Evolutionary conservation across 2,329 filamentous ascomycete species (phyloP).

Genomic region (Cytospora mali): DNA sequence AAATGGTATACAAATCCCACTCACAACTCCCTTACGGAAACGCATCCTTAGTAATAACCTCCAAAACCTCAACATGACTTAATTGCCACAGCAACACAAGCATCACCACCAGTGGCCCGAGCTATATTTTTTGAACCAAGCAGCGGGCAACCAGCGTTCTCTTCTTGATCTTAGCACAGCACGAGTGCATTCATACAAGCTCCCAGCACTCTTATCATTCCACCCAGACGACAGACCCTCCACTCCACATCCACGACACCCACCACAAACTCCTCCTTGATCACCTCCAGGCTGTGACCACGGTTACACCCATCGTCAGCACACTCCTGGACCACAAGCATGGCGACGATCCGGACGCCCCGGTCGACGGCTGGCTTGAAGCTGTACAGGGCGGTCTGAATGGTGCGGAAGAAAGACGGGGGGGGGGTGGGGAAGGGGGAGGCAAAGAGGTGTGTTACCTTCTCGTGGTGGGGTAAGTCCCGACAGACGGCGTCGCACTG

Average conservation of each 20-base stretch:
- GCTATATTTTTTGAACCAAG: background rate
- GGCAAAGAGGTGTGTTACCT: slow-evolving; percentile 1
- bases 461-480: background rate
- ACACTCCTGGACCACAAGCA: background rate
- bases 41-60: background rate
- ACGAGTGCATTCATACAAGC: background rate
- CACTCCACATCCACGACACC: background rate
- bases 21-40: background rate
- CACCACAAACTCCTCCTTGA: background rate
- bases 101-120: background rate
- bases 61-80: background rate
- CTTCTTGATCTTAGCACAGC: background rate
- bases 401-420: slow-evolving; percentile 6
- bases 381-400: background rate
- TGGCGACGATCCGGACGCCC: background rate
- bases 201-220: background rate
- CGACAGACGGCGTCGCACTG: background rate
- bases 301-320: background rate
- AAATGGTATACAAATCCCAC: background rate
- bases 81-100: background rate
- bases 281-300: background rate
- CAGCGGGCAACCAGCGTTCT: background rate
- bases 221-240: background rate
- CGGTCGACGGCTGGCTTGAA: slow-evolving; percentile 4
- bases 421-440: no score